A percentile compares a stretch with the other conserved stretches of the same genome.
Conservation (phyloP, 164 flowering plant species). For the Aristolochia fimbriata region DNA sequence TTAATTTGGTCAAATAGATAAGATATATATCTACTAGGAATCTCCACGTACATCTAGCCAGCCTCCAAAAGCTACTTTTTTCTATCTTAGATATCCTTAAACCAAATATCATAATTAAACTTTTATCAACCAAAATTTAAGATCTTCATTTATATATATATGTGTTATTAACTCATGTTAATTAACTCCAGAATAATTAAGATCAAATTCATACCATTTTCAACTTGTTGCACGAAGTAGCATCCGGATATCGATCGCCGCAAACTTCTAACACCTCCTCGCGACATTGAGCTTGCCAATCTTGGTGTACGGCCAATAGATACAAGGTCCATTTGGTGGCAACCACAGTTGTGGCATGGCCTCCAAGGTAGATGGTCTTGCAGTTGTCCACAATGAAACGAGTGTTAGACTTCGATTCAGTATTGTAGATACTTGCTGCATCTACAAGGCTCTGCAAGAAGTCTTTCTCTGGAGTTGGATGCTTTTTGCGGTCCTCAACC, state of each 20-base stretch:
- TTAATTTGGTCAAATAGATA: no score
- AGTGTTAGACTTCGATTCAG: neutral
- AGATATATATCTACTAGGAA: no score
- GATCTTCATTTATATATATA: neutral
- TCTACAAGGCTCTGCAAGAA: slow-evolving; percentile 41
- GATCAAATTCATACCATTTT: slow-evolving; percentile 1
- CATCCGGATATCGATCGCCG: slow-evolving; percentile 6
- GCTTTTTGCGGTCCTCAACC: slow-evolving; percentile 23
- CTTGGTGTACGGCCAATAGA: slow-evolving; percentile 16
- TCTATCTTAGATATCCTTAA: neutral
- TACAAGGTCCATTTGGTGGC: slow-evolving; percentile 23
- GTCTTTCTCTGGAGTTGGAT: slow-evolving; percentile 18
- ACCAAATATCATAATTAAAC: neutral
- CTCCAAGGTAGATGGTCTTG: slow-evolving; percentile 58
- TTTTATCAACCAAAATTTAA: neutral
- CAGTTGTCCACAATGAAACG: slow-evolving; percentile 49
- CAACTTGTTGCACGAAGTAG: slow-evolving; percentile 4
- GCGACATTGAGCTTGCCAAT: slow-evolving; percentile 24
- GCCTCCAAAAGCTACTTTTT: neutral
- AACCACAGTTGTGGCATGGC: slow-evolving; percentile 27
- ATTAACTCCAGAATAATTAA: neutral
- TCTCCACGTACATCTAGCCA: no score
- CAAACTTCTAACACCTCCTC: slow-evolving; percentile 15
- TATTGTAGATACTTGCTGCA: slow-evolving; percentile 5
- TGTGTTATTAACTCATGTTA: neutral